Evolutionary conservation across 441 rosid species (phyloP).

Genomic region (Gossypium lobatum): DNA sequence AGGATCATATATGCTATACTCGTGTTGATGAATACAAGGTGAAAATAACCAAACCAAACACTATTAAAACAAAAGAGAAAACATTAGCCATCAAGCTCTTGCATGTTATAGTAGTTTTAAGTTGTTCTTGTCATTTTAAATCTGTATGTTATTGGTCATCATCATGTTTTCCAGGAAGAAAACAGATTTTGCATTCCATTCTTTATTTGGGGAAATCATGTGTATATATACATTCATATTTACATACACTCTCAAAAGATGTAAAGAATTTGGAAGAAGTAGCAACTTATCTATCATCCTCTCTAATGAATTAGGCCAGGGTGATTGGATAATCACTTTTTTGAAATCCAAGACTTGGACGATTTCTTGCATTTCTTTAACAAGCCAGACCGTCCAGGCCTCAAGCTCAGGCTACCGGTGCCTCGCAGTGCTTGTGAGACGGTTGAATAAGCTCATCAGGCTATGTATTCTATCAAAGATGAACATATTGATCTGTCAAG

Average conservation of each 20-base stretch:
- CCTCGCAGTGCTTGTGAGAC: not conserved
- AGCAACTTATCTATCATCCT: not conserved
- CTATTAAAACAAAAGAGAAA: not conserved
- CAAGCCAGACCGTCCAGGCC: not conserved
- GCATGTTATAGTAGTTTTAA: not conserved
- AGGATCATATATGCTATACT: too few relatives aligned
- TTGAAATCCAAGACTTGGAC: not conserved
- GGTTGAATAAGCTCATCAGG: slow-evolving; percentile 14
- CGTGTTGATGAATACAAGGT: too few relatives aligned
- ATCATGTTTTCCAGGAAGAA: not conserved
- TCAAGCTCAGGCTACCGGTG: not conserved
- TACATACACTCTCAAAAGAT: not conserved
- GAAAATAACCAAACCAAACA: too few relatives aligned
- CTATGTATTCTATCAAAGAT: slow-evolving; percentile 22
- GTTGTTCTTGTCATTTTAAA: not conserved
- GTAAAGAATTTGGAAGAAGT: not conserved
- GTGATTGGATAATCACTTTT: not conserved
- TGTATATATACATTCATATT: not conserved
- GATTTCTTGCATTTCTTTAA: not conserved
- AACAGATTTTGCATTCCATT: not conserved
- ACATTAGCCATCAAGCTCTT: not conserved
- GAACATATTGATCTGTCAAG: too few relatives aligned
- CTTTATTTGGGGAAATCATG: not conserved
- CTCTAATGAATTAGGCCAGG: not conserved
- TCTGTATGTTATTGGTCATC: not conserved